These are phyloP conservation scores for Prillingera fragicola DNA, from an alignment of 1,284 basidiomycete genomes.

Conservation along the genomic window DNA sequence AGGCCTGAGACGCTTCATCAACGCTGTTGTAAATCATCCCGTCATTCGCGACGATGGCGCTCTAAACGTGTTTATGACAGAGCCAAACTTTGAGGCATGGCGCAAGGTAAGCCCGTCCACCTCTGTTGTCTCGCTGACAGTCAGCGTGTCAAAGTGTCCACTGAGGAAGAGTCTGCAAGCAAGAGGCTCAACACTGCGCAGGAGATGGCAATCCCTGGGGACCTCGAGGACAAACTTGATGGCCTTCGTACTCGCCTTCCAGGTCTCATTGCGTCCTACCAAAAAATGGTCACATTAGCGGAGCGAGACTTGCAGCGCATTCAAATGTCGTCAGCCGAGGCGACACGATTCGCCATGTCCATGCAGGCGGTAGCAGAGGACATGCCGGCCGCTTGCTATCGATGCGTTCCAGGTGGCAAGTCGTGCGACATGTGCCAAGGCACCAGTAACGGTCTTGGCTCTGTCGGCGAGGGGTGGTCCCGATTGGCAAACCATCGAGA, in stretches of 20 bases:
- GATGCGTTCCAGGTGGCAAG: slow-evolving; percentile 51
- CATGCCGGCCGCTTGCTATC: slow-evolving; percentile 39
- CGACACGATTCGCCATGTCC: slow-evolving; percentile 72
- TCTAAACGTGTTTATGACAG: slow-evolving; percentile 71
- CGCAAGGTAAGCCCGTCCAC: slow-evolving; percentile 57
- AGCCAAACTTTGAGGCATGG: slow-evolving; percentile 77
- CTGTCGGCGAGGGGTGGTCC: slow-evolving; percentile 64
- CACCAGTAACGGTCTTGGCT: slow-evolving; percentile 65
- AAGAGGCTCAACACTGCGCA: slow-evolving; percentile 75
- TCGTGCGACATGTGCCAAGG: slow-evolving; percentile 71
- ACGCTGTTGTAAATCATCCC: slow-evolving; percentile 80
- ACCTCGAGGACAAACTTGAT: slow-evolving; percentile 78
- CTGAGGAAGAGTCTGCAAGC: slow-evolving; percentile 79
- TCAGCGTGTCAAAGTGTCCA: slow-evolving; percentile 50
- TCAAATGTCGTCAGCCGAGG: slow-evolving; percentile 78
- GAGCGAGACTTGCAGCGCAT: slow-evolving; percentile 80
- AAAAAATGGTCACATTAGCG: slow-evolving; percentile 77
- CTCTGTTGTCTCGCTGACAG: not conserved
- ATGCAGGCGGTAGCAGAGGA: slow-evolving; percentile 67
- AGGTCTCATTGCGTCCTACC: slow-evolving; percentile 69
- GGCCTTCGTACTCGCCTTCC: slow-evolving; percentile 64
- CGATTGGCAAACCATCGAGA: slow-evolving; percentile 72
- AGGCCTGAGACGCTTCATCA: slow-evolving; percentile 74
- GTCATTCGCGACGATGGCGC: slow-evolving; percentile 79
- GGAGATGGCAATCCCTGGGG: slow-evolving; percentile 85